phyloP scores from a whole-genome alignment of 176 grass and related monocot species.

The Pontederia crassipes region DNA sequence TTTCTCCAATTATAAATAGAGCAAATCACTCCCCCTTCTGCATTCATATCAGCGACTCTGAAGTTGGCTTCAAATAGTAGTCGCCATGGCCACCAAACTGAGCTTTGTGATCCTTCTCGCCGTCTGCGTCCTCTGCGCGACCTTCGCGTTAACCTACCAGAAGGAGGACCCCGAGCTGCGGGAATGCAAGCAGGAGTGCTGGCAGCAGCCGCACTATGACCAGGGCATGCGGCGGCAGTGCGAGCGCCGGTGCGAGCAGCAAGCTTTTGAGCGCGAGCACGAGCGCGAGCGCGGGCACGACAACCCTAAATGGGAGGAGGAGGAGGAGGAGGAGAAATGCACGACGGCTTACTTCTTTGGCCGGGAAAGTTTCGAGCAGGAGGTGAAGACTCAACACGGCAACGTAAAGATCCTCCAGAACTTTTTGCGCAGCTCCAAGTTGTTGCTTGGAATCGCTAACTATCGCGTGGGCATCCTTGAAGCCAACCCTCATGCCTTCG shows the following conservation, averaged over 20 bases:
- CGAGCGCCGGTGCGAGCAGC: not conserved
- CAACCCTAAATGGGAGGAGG: not conserved
- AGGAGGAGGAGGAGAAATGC: not conserved
- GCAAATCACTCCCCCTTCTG: too few relatives aligned
- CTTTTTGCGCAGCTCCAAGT: slow-evolving; percentile 41
- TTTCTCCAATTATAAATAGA: too few relatives aligned
- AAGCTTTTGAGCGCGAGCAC: not conserved
- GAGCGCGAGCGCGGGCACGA: not conserved
- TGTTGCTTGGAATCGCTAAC: slow-evolving; percentile 53
- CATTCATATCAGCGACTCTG: too few relatives aligned
- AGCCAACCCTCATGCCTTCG: slow-evolving; percentile 43
- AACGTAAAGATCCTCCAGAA: slow-evolving; percentile 27
- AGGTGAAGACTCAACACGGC: slow-evolving; percentile 39
- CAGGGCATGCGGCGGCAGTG: not conserved
- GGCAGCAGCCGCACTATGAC: slow-evolving; percentile 3
- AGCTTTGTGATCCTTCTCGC: slow-evolving; percentile 23
- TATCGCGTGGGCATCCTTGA: slow-evolving; percentile 59
- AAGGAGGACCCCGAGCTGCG: slow-evolving; percentile 14
- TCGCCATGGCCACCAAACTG: slow-evolving; percentile 29
- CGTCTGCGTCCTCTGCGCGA: slow-evolving; percentile 25
- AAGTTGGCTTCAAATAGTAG: too few relatives aligned
- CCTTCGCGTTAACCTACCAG: slow-evolving; percentile 13
- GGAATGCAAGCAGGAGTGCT: slow-evolving; percentile 21
- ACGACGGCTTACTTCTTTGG: slow-evolving; percentile 48
- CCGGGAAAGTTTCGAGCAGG: slow-evolving; percentile 24